A percentile compares a stretch with the other conserved stretches of the same genome.
phyloP scores from a whole-genome alignment of 2,329 filamentous ascomycete species.

The Aspergillus brunneoviolaceus region DNA sequence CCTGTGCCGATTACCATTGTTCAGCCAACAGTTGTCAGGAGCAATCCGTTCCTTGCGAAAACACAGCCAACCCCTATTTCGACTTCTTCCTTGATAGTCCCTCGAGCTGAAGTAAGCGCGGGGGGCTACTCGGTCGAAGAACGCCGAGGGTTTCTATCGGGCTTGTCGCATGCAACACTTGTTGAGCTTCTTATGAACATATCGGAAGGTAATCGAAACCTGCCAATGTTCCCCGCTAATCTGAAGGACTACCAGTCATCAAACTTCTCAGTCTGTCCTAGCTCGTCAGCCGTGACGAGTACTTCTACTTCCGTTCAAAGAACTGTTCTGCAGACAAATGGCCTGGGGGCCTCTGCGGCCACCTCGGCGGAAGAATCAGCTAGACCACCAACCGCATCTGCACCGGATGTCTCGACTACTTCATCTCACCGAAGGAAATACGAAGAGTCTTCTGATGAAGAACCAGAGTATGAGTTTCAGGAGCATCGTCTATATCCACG shows the following conservation, averaged over 20 bases:
- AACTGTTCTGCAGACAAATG: slow-evolving; percentile 3
- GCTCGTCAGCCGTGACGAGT: slow-evolving; percentile 9
- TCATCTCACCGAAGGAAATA: slow-evolving; percentile 16
- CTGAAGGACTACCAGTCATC: slow-evolving; percentile 26
- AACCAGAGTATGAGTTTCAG: slow-evolving; percentile 46
- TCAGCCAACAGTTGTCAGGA: slow-evolving; percentile 38
- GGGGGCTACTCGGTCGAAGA: slow-evolving; percentile 40
- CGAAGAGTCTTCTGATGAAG: slow-evolving; percentile 37
- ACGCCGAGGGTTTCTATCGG: slow-evolving; percentile 63
- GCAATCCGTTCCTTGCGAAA: slow-evolving; percentile 23
- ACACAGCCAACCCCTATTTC: slow-evolving; percentile 7
- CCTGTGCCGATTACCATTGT: slow-evolving; percentile 48
- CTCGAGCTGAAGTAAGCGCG: slow-evolving; percentile 28
- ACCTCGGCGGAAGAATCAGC: background rate
- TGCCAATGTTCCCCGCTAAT: slow-evolving; percentile 62
- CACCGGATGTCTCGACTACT: background rate
- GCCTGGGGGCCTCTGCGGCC: background rate
- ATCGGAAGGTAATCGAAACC: slow-evolving; percentile 60
- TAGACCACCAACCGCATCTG: background rate
- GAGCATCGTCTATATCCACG: slow-evolving; percentile 63
- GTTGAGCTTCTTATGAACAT: slow-evolving; percentile 65
- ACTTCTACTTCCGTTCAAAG: slow-evolving; percentile 10
- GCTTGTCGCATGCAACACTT: slow-evolving; percentile 60
- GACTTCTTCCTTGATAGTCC: slow-evolving; percentile 17
- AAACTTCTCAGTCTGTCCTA: slow-evolving; percentile 21